Evolutionary conservation across 192 early-diverging fungal genomes (phyloP), one percentile per base, ranked within the genome.

Genomic region (Coemansia sp.): DNA sequence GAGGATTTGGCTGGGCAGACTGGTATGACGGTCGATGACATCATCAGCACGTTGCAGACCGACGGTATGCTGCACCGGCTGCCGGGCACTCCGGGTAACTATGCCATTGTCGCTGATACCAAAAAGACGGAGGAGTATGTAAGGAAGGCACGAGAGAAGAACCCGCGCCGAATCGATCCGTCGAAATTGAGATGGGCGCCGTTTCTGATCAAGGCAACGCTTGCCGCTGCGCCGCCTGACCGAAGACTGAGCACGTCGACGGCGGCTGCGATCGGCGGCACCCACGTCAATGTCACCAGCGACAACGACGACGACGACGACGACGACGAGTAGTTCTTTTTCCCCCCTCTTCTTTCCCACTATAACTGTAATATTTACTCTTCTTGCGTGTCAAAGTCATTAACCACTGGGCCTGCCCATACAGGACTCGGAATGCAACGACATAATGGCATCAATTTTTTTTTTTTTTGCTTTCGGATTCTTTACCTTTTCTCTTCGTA

Each of bases 1-100:
- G n/a, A n/a, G n/a, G n/a, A n/a, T n/a, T n/a, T n/a, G n/a, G n/a
- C 90, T 46, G 50, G 69, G 20, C 53, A 78, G 55, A 97, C 95
- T 11, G 86, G 91, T 16, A 92, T 98, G 86, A 89, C 89, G 0
- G 66, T 86, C 15, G 90, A 96, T 67, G 96, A 98, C 77, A 84
- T 98, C 60, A 85, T 96, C 20, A 86, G 89, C 10, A 92, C 93
- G 0, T 82, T 97, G 36, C 87, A 92, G 68, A 84, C 78, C 22
- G 85, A 79, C 52, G 76, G 74, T 16, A 80, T 83, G 76, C 50
- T 83, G 66, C 76, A 80, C 65, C 66, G 72, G 8, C 20, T 47
- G 60, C 41, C 44, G 29, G 72, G 64, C 31, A 22, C 55, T 16
- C 68, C 62, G 20, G 72, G 67, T 38, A 55, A 44, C 39, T 87